Conservation (phyloP, 2,329 filamentous ascomycete species). For the Microdochium bolleyi region DNA sequence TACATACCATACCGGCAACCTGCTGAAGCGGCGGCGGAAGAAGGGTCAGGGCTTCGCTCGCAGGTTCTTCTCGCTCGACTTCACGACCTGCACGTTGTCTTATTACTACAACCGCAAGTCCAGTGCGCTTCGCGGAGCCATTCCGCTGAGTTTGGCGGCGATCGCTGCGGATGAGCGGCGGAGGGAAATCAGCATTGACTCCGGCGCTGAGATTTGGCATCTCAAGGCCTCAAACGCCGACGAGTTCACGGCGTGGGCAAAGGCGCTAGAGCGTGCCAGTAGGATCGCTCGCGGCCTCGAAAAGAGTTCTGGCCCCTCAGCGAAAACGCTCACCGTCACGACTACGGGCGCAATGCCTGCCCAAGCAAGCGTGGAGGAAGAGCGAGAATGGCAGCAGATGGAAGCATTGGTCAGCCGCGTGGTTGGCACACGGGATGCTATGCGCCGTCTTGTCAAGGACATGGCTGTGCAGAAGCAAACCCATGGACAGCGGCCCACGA, state of each 20-base stretch:
- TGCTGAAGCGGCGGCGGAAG: conserved; percentile 88
- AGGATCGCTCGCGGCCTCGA: conserved; percentile 52
- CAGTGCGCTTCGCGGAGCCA: conserved; percentile 82
- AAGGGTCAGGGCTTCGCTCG: conserved; percentile 88
- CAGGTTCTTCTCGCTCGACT: conserved; percentile 93
- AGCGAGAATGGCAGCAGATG: conserved; percentile 79
- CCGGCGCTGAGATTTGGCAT: conserved; percentile 95
- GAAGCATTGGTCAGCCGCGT: conserved; percentile 81
- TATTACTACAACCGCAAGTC: conserved; percentile 96
- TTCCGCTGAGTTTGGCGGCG: conserved; percentile 84
- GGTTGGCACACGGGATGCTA: conserved; percentile 79
- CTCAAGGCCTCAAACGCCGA: conserved; percentile 72
- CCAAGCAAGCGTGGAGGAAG: conserved; percentile 45
- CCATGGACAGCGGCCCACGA: conserved; percentile 22
- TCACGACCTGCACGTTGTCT: conserved; percentile 85
- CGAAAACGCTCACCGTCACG: conserved; percentile 10
- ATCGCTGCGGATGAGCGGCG: conserved; percentile 83
- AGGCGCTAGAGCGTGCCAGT: conserved; percentile 76
- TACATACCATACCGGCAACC: conserved; percentile 71
- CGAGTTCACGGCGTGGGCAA: conserved; percentile 84
- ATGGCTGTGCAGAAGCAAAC: conserved; percentile 57
- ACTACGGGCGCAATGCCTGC: conserved; percentile 18
- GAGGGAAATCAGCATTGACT: conserved; percentile 92
- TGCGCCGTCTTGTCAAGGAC: conserved; percentile 79
- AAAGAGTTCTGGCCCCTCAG: conserved; percentile 14